Percentiles rank a stretch among this genome's conserved stretches.
Evolutionary conservation across 345 rosid species (phyloP).

Genomic region (Punica granatum): DNA sequence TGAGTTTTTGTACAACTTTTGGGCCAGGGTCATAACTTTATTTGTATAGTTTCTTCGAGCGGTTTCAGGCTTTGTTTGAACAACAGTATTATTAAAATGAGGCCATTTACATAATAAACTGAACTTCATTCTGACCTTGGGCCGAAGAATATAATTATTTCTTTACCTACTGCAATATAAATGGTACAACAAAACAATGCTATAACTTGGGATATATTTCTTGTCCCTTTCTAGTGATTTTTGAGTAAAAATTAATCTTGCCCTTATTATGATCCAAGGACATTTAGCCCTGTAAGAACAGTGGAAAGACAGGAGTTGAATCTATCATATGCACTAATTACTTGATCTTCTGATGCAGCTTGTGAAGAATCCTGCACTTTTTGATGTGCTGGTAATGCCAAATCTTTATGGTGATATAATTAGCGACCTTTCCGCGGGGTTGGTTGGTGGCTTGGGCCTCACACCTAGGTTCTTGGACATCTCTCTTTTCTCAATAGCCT

Average conservation of each 20-base stretch:
- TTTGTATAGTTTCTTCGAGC: neutral
- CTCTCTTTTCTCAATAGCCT: neutral
- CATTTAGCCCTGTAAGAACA: neutral
- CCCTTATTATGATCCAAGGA: neutral
- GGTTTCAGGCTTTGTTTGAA: neutral
- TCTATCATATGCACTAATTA: constrained; percentile 4
- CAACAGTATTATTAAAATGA: neutral
- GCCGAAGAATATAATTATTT: neutral
- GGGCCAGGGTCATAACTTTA: no score
- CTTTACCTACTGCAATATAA: neutral
- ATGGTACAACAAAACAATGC: no score
- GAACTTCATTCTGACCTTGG: neutral
- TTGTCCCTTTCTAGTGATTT: neutral
- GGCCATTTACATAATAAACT: neutral
- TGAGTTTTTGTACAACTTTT: neutral
- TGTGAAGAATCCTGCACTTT: constrained; percentile 93
- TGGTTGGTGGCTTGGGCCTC: constrained; percentile 16
- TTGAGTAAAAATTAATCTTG: neutral
- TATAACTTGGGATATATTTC: neutral
- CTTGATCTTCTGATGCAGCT: constrained; percentile 46
- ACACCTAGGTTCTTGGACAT: constrained; percentile 11
- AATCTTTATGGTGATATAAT: constrained; percentile 98
- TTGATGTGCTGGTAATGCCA: constrained; percentile 99
- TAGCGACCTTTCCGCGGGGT: constrained; percentile 80
- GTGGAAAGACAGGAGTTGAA: neutral